These are phyloP conservation scores for Carpinus fangiana DNA, from an alignment of 306 rosid species.

Conservation along the genomic window DNA sequence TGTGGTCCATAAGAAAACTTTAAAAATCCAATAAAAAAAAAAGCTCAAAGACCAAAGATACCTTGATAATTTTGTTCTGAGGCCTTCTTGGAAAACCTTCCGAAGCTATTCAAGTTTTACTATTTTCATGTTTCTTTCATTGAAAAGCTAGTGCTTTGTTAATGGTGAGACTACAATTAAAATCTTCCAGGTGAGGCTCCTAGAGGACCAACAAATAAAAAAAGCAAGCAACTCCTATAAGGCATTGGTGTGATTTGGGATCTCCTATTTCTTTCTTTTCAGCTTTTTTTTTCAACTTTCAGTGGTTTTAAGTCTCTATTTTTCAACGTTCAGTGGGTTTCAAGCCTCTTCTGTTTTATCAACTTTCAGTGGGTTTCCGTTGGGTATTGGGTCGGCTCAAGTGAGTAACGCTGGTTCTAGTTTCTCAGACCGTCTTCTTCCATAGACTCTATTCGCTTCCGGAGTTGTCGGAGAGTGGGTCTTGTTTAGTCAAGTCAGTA, in stretches of 20 bases:
- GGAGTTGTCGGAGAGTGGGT: too few species aligned
- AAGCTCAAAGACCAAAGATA: not conserved
- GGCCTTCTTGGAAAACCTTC: not conserved
- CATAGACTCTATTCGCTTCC: too few species aligned
- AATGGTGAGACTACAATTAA: too few species aligned
- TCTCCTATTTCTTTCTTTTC: not conserved
- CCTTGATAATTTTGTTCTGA: not conserved
- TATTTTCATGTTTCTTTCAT: not conserved
- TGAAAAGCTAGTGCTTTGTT: not conserved
- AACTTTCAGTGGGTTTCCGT: too few species aligned
- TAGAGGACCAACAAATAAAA: not conserved
- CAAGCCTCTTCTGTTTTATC: too few species aligned
- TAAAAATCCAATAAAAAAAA: not conserved
- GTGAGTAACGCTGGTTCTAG: too few species aligned
- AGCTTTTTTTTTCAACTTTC: too few species aligned
- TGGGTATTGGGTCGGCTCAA: too few species aligned
- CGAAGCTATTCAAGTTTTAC: not conserved
- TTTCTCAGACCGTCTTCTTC: too few species aligned
- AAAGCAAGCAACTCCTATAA: not conserved
- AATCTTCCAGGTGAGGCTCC: not conserved
- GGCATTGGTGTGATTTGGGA: not conserved
- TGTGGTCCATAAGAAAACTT: not conserved
- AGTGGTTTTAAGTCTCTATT: too few species aligned
- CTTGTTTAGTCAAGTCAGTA: too few species aligned
- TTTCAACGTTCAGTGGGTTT: too few species aligned